A percentile compares a stretch with the other conserved stretches of the same genome.
Evolutionary conservation across 2,329 filamentous ascomycete species (phyloP).

Genomic region (Aspergillus neotritici): DNA sequence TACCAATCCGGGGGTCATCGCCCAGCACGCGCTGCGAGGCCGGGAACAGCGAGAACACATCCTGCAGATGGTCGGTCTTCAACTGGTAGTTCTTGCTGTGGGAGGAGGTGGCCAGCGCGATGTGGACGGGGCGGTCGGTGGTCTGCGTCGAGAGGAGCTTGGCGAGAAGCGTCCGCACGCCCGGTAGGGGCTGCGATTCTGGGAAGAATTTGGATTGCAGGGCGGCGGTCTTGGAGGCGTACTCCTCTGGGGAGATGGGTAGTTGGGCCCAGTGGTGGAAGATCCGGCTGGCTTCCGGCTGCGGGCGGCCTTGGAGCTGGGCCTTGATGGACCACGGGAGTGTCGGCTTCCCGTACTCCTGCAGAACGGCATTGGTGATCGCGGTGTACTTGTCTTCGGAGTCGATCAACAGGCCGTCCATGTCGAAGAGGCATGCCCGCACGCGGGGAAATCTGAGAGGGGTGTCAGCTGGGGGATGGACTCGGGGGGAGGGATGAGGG

Average conservation of each 20-base stretch:
- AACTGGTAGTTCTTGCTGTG: slow-evolving; percentile 66
- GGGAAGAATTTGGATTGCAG: slow-evolving; percentile 71
- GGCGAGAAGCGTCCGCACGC: slow-evolving; percentile 63
- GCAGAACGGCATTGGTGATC: slow-evolving; percentile 75
- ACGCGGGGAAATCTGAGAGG: slow-evolving; percentile 65
- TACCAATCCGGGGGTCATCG: slow-evolving; percentile 71
- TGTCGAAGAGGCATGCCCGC: slow-evolving; percentile 92
- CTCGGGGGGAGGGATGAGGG: background rate
- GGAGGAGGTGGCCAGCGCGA: slow-evolving; percentile 82
- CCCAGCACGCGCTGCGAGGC: slow-evolving; percentile 70
- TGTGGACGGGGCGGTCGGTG: slow-evolving; percentile 53
- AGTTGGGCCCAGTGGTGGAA: slow-evolving; percentile 80
- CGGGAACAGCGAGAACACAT: slow-evolving; percentile 58
- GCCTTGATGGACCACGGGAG: slow-evolving; percentile 96
- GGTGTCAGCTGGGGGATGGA: background rate
- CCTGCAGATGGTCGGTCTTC: slow-evolving; percentile 59
- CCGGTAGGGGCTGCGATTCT: slow-evolving; percentile 67
- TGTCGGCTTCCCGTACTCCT: slow-evolving; percentile 63
- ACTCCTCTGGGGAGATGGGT: slow-evolving; percentile 67
- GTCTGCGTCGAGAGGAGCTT: slow-evolving; percentile 30
- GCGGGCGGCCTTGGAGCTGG: slow-evolving; percentile 66
- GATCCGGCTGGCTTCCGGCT: slow-evolving; percentile 53
- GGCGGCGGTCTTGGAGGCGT: slow-evolving; percentile 52
- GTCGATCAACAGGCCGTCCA: slow-evolving; percentile 94
- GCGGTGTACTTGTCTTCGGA: slow-evolving; percentile 85